Evolutionary conservation across 805 yeast genomes (phyloP).

Genomic region (Nakazawaea wickerhamii): DNA sequence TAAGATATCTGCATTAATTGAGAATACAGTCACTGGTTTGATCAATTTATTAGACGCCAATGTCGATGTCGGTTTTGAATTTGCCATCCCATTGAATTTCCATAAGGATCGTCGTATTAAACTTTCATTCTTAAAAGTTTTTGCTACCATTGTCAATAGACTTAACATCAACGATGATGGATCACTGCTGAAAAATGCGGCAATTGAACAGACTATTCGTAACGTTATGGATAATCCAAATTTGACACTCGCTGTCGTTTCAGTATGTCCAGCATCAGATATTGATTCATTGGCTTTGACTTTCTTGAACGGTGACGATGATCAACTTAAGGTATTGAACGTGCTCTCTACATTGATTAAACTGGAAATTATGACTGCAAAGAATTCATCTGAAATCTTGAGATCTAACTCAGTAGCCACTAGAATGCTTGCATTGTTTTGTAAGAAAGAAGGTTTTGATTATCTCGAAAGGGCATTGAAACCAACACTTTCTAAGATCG

Average conservation of each 20-base stretch:
- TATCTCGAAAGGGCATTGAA: conserved; percentile 50
- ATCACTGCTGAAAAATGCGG: conserved; percentile 18
- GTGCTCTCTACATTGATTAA: conserved; percentile 50
- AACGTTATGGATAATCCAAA: conserved; percentile 11
- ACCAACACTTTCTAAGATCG: conserved; percentile 52
- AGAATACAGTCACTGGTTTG: conserved; percentile 58
- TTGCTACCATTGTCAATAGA: conserved; percentile 53
- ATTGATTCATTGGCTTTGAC: conserved; percentile 68
- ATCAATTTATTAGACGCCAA: conserved; percentile 69
- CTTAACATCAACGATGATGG: conserved; percentile 15
- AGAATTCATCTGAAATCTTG: conserved; percentile 65
- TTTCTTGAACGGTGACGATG: conserved; percentile 48
- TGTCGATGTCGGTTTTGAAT: conserved; percentile 69
- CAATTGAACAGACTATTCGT: conserved; percentile 14
- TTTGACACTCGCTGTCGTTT: conserved; percentile 36
- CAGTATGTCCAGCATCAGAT: conserved; percentile 65
- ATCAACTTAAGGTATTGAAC: conserved; percentile 30
- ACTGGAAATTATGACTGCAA: conserved; percentile 56
- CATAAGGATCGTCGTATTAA: conserved; percentile 62
- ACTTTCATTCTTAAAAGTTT: conserved; percentile 70
- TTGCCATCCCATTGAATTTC: conserved; percentile 74
- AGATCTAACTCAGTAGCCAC: conserved; percentile 83
- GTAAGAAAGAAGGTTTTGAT: conserved; percentile 57
- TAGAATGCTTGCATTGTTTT: conserved; percentile 63
- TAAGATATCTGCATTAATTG: conserved; percentile 51